Conservation (phyloP, 768 basidiomycete genomes). For the Xerocomellus chrysenteron region DNA sequence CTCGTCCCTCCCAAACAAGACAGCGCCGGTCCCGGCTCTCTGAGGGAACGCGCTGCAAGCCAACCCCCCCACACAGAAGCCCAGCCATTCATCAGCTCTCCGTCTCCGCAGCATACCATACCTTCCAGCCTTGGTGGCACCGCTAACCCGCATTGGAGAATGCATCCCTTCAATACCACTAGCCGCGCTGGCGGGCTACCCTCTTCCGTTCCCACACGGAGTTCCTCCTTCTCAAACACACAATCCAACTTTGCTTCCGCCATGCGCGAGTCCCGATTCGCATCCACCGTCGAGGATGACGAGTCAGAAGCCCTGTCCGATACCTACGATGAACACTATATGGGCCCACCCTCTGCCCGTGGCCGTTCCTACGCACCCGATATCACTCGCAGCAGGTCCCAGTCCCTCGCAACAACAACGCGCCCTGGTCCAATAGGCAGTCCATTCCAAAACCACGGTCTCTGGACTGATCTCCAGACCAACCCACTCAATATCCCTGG, state of each 20-base stretch:
- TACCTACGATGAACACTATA: constrained; percentile 57
- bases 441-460: constrained; percentile 37
- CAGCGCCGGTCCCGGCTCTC: constrained; percentile 37
- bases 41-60: constrained; percentile 65
- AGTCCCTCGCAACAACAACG: constrained; percentile 63
- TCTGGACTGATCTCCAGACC: constrained; percentile 61
- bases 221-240: constrained; percentile 64
- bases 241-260: constrained; percentile 59
- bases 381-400: constrained; percentile 70
- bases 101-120: constrained; percentile 46
- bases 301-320: constrained; percentile 66
- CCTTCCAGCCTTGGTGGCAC: constrained; percentile 36
- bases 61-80: constrained; percentile 54
- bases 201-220: constrained; percentile 62
- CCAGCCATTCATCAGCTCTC: constrained; percentile 45
- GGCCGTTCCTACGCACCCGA: constrained; percentile 65
- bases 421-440: constrained; percentile 55
- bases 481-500: constrained; percentile 58
- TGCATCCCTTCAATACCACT: constrained; percentile 45
- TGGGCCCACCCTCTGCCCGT: constrained; percentile 41
- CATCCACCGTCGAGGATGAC: constrained; percentile 81
- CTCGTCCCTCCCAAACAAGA: constrained; percentile 44
- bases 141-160: constrained; percentile 43
- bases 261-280: constrained; percentile 67
- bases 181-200: constrained; percentile 33